These are phyloP conservation scores for Rosa rugosa DNA, from an alignment of 306 rosid species.

Conservation along the genomic window DNA sequence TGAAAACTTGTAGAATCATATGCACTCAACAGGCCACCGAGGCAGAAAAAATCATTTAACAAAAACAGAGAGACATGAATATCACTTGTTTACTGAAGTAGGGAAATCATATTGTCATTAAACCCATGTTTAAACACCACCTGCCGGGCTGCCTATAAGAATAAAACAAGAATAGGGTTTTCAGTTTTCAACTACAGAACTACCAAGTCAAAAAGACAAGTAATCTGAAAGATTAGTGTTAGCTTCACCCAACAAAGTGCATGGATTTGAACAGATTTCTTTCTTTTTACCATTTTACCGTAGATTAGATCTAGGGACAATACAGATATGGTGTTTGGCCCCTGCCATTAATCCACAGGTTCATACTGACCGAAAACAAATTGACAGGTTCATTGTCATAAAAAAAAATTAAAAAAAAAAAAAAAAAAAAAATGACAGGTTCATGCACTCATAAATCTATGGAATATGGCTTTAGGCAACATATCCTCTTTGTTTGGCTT, in stretches of 20 bases:
- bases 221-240: not conserved
- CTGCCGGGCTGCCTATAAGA: not conserved
- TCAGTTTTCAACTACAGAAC: not conserved
- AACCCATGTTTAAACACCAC: not conserved
- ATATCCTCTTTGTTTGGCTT: not conserved
- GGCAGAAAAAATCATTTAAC: not conserved
- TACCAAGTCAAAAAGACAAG: not conserved
- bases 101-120: not conserved
- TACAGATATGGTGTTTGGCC: not conserved
- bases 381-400: constrained; percentile 10
- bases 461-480: not conserved
- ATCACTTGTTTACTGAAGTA: not conserved
- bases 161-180: not conserved
- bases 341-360: not conserved
- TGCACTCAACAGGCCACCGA: constrained; percentile 6
- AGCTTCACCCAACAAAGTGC: not conserved
- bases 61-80: not conserved
- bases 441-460: constrained; percentile 7
- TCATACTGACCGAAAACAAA: not conserved
- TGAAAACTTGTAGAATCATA: not conserved
- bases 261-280: too few relatives aligned
- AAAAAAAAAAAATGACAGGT: not conserved
- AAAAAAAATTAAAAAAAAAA: too few relatives aligned
- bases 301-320: not conserved
- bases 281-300: too few relatives aligned